Percentiles rank a stretch among this genome's conserved stretches.
These are phyloP conservation scores for Apiotrichum gracile DNA, from an alignment of 1,284 basidiomycete species.

Conservation along the genomic window DNA sequence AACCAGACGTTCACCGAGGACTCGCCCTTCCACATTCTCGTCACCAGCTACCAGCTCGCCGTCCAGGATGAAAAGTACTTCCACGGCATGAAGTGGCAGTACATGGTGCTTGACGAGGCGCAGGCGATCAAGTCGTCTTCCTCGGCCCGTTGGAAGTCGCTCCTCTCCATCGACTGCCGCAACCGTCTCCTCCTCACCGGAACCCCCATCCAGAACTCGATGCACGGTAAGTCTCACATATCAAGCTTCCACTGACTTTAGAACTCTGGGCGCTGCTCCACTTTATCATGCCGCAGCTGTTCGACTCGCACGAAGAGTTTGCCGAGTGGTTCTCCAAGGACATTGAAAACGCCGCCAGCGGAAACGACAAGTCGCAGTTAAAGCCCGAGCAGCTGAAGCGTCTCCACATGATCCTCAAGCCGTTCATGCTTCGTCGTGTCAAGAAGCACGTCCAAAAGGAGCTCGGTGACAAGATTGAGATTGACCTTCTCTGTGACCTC, in stretches of 20 bases:
- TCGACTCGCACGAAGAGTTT: constrained; percentile 99
- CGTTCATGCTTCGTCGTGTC: constrained; percentile 96
- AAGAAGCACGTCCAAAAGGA: constrained; percentile 99
- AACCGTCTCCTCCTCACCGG: constrained; percentile 94
- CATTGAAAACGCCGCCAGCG: constrained; percentile 91
- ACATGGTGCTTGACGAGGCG: constrained; percentile 98
- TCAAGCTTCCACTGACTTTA: constrained; percentile 37
- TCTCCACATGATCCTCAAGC: constrained; percentile 98
- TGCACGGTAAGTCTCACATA: constrained; percentile 69
- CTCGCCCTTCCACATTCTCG: constrained; percentile 92
- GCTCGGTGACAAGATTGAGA: constrained; percentile 99
- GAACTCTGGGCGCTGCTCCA: constrained; percentile 99
- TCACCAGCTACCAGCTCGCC: constrained; percentile 94
- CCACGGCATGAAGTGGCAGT: constrained; percentile 97
- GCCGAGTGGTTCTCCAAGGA: constrained; percentile 99
- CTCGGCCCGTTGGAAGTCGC: constrained; percentile 96
- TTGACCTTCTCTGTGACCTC: constrained; percentile 90
- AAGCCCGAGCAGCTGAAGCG: constrained; percentile 94
- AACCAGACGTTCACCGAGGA: constrained; percentile 93
- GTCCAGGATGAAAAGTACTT: constrained; percentile 99
- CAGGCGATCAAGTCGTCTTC: constrained; percentile 99
- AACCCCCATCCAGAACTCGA: constrained; percentile 98
- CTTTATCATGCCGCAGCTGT: constrained; percentile 99
- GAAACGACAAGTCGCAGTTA: constrained; percentile 59
- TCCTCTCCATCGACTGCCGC: constrained; percentile 91